These are phyloP conservation scores for Aspergillus brunneoviolaceus DNA, from an alignment of 2,329 filamentous ascomycete genomes.

Conservation along the genomic window DNA sequence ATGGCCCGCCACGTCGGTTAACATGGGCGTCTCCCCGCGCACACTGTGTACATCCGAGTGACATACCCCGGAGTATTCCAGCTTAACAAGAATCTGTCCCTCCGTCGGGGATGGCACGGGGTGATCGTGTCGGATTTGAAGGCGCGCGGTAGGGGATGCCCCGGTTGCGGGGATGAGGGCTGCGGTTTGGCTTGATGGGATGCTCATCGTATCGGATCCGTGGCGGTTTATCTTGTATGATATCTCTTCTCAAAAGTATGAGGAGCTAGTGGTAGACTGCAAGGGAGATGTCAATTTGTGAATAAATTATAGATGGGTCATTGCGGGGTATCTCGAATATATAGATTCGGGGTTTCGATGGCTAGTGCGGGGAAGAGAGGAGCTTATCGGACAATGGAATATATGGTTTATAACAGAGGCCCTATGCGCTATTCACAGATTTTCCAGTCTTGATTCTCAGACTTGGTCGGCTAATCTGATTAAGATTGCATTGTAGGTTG, in stretches of 20 bases:
- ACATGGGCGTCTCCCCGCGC: slow-evolving; percentile 43
- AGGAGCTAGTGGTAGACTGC: not conserved
- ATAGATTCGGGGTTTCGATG: not conserved
- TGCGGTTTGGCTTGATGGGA: slow-evolving; percentile 31
- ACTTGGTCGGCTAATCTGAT: not conserved
- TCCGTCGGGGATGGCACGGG: slow-evolving; percentile 39
- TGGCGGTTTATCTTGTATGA: not conserved
- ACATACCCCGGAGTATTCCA: slow-evolving; percentile 50
- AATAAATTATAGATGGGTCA: not conserved
- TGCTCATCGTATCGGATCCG: slow-evolving; percentile 13
- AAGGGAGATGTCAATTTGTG: not conserved
- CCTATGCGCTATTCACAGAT: too few relatives aligned
- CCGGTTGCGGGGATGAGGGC: slow-evolving; percentile 30
- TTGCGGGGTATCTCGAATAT: slow-evolving; percentile 5
- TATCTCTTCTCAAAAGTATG: not conserved
- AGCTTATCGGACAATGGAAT: not conserved
- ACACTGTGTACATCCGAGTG: slow-evolving; percentile 51
- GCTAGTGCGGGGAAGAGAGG: not conserved
- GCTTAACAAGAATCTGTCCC: slow-evolving; percentile 48
- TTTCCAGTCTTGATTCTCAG: too few relatives aligned
- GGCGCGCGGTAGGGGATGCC: slow-evolving; percentile 17
- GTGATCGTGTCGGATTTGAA: slow-evolving; percentile 27
- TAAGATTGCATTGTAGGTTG: not conserved
- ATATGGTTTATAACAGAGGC: not conserved
- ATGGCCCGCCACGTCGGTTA: slow-evolving; percentile 49